Conservation (phyloP, 495 filamentous ascomycete species). For the Penicillium pancosmium region DNA sequence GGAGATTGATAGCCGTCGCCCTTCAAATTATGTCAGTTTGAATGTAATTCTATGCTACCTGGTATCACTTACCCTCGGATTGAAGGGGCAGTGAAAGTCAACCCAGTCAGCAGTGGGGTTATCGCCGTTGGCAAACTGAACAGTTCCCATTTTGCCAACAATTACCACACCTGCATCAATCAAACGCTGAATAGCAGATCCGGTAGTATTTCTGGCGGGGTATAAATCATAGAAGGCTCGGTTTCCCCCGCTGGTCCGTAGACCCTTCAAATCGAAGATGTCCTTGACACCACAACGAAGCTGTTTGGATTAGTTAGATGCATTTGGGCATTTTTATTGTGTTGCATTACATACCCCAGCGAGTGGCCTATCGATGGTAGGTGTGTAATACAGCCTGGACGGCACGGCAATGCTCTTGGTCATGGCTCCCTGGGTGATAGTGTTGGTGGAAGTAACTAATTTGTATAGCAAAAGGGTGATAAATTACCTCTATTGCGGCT, state of each 20-base stretch:
- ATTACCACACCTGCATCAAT: slow-evolving; percentile 48
- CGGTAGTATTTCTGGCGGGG: slow-evolving; percentile 31
- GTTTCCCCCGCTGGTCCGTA: slow-evolving; percentile 45
- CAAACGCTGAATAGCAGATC: slow-evolving; percentile 38
- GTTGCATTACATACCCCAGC: slow-evolving; percentile 23
- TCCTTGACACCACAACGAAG: slow-evolving; percentile 50
- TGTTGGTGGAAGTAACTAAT: background rate
- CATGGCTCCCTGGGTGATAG: slow-evolving; percentile 16
- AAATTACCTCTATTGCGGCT: slow-evolving; percentile 32
- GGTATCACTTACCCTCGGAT: slow-evolving; percentile 30
- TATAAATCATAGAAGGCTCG: slow-evolving; percentile 45
- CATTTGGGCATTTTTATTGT: background rate
- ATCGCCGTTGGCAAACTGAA: slow-evolving; percentile 49
- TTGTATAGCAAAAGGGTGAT: background rate
- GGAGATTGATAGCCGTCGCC: slow-evolving; percentile 50
- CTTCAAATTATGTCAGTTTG: background rate
- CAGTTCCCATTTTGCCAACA: slow-evolving; percentile 51
- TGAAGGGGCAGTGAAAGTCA: slow-evolving; percentile 47
- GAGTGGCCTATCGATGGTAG: slow-evolving; percentile 35
- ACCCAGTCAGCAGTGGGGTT: slow-evolving; percentile 42
- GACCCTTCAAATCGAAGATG: slow-evolving; percentile 45
- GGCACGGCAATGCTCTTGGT: slow-evolving; percentile 42
- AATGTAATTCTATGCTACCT: background rate
- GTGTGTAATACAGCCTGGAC: slow-evolving; percentile 43
- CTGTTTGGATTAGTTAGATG: background rate